Conservation (phyloP, 2,329 filamentous ascomycete species). For the Penicillium sp. region DNA sequence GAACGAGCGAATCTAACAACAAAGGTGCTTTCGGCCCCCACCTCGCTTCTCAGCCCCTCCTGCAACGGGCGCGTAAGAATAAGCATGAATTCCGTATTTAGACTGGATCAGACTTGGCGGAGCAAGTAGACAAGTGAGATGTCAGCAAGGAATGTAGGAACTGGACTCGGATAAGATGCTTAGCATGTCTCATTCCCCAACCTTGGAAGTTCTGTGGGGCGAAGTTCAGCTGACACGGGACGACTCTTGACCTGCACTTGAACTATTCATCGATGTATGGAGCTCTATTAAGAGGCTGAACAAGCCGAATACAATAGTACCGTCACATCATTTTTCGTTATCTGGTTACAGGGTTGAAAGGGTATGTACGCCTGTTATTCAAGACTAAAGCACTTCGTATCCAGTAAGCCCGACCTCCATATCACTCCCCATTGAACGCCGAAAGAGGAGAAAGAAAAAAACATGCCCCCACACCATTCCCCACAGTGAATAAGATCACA, state of each 20-base stretch:
- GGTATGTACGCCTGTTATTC: conserved; percentile 26
- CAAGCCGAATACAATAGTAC: conserved; percentile 1
- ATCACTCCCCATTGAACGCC: conserved; percentile 28
- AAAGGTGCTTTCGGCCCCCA: conserved; percentile 13
- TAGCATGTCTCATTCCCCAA: neutral
- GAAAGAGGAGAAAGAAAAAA: conserved; percentile 21
- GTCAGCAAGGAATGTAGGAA: neutral
- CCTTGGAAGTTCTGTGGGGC: neutral
- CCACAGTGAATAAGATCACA: conserved; percentile 15
- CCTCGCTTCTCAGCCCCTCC: conserved; percentile 10
- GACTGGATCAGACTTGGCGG: neutral
- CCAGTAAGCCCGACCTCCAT: conserved; percentile 26
- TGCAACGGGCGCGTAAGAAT: conserved; percentile 1
- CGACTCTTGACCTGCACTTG: neutral
- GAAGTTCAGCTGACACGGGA: conserved; percentile 12
- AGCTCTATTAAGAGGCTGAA: neutral
- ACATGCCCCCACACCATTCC: conserved; percentile 1
- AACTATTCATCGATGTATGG: neutral
- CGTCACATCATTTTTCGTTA: neutral
- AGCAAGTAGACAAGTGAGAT: neutral
- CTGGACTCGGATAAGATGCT: neutral
- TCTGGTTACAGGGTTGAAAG: conserved; percentile 9
- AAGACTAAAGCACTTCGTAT: conserved; percentile 24
- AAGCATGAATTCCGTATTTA: neutral
- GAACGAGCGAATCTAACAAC: conserved; percentile 10